These are phyloP conservation scores for Ilyonectria sp. DNA, from an alignment of 2,329 filamentous ascomycete genomes.

Conservation along the genomic window DNA sequence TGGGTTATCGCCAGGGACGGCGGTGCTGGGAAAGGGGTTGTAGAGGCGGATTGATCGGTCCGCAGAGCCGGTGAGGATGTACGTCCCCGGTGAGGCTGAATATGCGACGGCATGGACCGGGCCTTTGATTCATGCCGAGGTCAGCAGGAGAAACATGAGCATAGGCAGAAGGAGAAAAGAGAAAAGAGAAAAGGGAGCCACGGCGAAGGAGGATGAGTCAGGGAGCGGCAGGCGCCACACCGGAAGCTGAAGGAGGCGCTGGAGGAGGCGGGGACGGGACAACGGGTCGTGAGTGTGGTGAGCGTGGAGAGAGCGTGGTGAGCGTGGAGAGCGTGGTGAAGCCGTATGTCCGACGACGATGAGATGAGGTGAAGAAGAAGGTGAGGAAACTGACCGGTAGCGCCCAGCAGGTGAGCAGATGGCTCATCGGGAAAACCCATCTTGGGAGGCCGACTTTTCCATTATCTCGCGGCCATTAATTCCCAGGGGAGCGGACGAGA, in stretches of 20 bases:
- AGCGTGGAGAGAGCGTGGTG: background rate
- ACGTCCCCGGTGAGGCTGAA: constrained; percentile 80
- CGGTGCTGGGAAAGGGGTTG: constrained; percentile 76
- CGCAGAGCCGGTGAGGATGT: constrained; percentile 87
- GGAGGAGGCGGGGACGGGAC: background rate
- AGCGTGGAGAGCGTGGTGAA: background rate
- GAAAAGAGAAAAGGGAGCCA: background rate
- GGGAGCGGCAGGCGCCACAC: constrained; percentile 32
- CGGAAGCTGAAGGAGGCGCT: constrained; percentile 28
- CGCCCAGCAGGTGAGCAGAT: constrained; percentile 70
- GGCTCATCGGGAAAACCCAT: constrained; percentile 66
- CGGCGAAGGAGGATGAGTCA: background rate
- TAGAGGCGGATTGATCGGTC: constrained; percentile 91
- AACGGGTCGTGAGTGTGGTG: constrained; percentile 8
- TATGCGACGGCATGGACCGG: constrained; percentile 82
- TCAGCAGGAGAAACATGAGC: constrained; percentile 30
- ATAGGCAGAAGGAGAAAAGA: constrained; percentile 1
- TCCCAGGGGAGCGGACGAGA: background rate
- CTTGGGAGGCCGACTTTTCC: constrained; percentile 33
- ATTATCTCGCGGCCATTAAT: constrained; percentile 37
- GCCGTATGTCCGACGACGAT: background rate
- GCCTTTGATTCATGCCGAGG: constrained; percentile 59
- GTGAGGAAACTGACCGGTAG: constrained; percentile 64
- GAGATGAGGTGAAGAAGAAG: background rate
- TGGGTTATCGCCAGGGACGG: constrained; percentile 47